Evolutionary conservation across 75 land plant genomes (phyloP), one percentile per base, ranked within the genome.

Genomic region (Ceratopteris richardii): DNA sequence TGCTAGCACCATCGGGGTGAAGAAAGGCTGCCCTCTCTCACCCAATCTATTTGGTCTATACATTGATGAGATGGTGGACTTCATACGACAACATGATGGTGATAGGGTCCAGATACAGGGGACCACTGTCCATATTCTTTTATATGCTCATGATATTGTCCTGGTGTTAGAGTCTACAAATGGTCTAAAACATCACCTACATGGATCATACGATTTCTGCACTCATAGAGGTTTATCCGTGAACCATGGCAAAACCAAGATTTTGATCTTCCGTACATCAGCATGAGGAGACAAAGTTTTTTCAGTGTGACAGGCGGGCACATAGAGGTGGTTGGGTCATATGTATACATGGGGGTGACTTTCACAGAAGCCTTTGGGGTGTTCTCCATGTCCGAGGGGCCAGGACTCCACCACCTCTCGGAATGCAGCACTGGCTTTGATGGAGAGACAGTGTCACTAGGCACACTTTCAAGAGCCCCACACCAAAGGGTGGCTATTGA

Each of bases 1-100:
- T n/a, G n/a, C n/a, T n/a, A n/a, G 12, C 48, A 46, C 48, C 12
- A 46, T 46, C 21, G 48, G 48, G 48, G 48, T 46, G 48, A n/a
- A 46, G 48, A 3, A 33, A 33, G 48, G 48, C n/a, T n/a, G 48
- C 21, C 48, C 21, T 4, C 48, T 46, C 48, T 17, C 48, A 7
- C 48, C 48, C 14, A 46, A 5, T n/a, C 48, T 46, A 17, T 46
- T 5, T 46, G 48, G 48, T 46, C 4, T 46, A 4, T 4, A 46
- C 14, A 14, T 46, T 2, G 48, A 46, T 46, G 48, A 46, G 48
- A 14, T 5, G 1, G 4, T 3, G 1, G 12, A 46, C 21, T 20
- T 7, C 14, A 46, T 20, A 4, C 4, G 4, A 14, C 4, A 17
- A 46, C 14, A 20, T n/a, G 48, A 17, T 2, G 21, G 14, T 20